Evolutionary conservation across 2,329 filamentous ascomycete species (phyloP).

Genomic region (Pyrenophora tritici-repentis): DNA sequence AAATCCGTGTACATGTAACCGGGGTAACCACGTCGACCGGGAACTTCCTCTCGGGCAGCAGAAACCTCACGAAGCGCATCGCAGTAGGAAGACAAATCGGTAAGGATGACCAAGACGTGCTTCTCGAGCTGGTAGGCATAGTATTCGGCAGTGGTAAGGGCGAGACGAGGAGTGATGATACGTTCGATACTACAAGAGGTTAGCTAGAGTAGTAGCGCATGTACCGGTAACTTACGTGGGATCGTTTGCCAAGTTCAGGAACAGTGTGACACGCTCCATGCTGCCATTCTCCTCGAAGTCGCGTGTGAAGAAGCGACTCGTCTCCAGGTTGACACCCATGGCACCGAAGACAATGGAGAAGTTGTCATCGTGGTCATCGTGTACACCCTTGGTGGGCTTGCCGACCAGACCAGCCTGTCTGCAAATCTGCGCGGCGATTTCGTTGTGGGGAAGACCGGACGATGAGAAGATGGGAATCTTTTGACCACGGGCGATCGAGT

Average conservation of each 20-base stretch:
- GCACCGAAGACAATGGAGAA: constrained; percentile 99
- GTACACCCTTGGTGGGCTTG: constrained; percentile 90
- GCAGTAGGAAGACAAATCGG: constrained; percentile 96
- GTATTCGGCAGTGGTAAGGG: constrained; percentile 97
- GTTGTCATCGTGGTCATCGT: constrained; percentile 97
- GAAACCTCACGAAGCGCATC: constrained; percentile 99
- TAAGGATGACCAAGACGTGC: constrained; percentile 98
- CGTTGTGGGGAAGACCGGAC: constrained; percentile 97
- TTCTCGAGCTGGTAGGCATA: constrained; percentile 99
- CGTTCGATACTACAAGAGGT: constrained; percentile 78
- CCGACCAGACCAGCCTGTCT: constrained; percentile 93
- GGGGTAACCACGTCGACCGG: constrained; percentile 97
- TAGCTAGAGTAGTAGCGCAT: constrained; percentile 12
- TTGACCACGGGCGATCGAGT: constrained; percentile 89
- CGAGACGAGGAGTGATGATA: constrained; percentile 98
- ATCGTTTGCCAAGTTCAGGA: constrained; percentile 99
- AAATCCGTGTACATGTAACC: constrained; percentile 99
- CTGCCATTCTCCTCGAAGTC: constrained; percentile 99
- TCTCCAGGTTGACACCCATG: constrained; percentile 99
- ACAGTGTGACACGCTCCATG: constrained; percentile 94
- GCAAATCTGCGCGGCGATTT: constrained; percentile 98
- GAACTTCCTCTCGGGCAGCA: constrained; percentile 96
- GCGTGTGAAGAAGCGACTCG: constrained; percentile 94
- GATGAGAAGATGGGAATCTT: constrained; percentile 99
- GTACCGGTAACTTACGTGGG: constrained; percentile 73